Conservation (phyloP, 73 alveolate species). For the Tetrahymena elliotti region DNA sequence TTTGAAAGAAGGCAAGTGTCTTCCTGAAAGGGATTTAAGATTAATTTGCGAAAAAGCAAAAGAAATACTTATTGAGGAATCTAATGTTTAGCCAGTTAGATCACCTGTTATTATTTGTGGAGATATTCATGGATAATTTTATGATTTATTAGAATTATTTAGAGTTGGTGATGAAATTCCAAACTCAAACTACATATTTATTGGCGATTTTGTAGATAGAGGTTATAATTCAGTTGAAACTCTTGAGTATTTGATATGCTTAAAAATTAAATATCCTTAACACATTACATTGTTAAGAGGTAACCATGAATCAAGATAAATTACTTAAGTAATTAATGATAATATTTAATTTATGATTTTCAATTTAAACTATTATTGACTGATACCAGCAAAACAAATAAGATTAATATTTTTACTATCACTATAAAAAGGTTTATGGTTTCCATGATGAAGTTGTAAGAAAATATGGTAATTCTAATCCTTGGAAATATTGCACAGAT, state of each 20-base stretch:
- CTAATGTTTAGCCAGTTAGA: constrained; percentile 88
- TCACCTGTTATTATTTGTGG: constrained; percentile 97
- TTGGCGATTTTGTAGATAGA: constrained; percentile 73
- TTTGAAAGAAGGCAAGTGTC: constrained; percentile 64
- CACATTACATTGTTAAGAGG: constrained; percentile 85
- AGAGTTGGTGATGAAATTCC: constrained; percentile 63
- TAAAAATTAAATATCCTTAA: constrained; percentile 80
- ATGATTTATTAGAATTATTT: constrained; percentile 21
- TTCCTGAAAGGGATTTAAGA: constrained; percentile 81
- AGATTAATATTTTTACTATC: constrained; percentile 55
- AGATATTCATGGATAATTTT: constrained; percentile 76
- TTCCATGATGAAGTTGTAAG: constrained; percentile 73
- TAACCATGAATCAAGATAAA: constrained; percentile 84
- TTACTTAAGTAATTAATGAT: constrained; percentile 47
- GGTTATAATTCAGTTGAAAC: constrained; percentile 72
- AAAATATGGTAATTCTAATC: constrained; percentile 81
- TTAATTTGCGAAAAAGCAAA: constrained; percentile 80
- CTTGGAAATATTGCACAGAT: constrained; percentile 71
- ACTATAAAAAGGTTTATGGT: constrained; percentile 51
- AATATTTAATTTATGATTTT: background rate
- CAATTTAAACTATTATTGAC: too few species aligned
- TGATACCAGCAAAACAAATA: constrained; percentile 21
- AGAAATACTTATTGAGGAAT: constrained; percentile 78
- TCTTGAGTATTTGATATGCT: constrained; percentile 47
- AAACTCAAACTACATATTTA: constrained; percentile 61